Evolutionary conservation across 208 protist species (phyloP).

Genomic region (Trypanosoma vivax): DNA sequence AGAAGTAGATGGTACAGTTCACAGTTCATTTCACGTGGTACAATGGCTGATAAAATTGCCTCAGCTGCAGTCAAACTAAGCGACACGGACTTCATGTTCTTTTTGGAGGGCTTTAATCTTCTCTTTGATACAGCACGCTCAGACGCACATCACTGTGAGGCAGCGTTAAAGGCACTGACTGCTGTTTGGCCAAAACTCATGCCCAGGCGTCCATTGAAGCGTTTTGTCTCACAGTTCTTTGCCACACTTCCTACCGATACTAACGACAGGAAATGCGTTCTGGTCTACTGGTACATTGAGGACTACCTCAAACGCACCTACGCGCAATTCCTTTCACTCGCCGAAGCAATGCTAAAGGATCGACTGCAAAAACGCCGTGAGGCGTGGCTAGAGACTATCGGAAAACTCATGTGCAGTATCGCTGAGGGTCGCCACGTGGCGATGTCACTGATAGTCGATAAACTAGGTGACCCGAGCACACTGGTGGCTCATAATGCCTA

Average conservation of each 20-base stretch:
- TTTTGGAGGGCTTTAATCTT: constrained; percentile 82
- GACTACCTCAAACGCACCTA: constrained; percentile 90
- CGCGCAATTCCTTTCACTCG: constrained; percentile 78
- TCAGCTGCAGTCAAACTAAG: constrained; percentile 82
- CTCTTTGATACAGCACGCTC: constrained; percentile 86
- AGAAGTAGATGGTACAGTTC: constrained; percentile 81
- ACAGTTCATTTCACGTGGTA: constrained; percentile 85
- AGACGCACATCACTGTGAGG: constrained; percentile 89
- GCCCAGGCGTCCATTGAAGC: constrained; percentile 76
- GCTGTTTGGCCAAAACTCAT: constrained; percentile 85
- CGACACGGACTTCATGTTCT: constrained; percentile 91
- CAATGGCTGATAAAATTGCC: constrained; percentile 81
- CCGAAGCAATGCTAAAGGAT: constrained; percentile 88
- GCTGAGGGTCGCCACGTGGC: constrained; percentile 67
- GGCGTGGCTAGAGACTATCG: constrained; percentile 79
- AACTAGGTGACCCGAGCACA: constrained; percentile 77
- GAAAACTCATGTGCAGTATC: constrained; percentile 81
- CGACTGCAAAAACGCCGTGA: constrained; percentile 73
- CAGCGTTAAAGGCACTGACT: constrained; percentile 80
- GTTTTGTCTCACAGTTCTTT: constrained; percentile 87
- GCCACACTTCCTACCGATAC: constrained; percentile 80
- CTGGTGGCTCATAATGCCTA: constrained; percentile 81
- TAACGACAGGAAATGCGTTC: constrained; percentile 47
- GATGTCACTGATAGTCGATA: constrained; percentile 89
- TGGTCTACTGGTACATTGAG: constrained; percentile 89